Conservation (phyloP, 768 basidiomycete species). For the Ephemerocybe angulata region DNA sequence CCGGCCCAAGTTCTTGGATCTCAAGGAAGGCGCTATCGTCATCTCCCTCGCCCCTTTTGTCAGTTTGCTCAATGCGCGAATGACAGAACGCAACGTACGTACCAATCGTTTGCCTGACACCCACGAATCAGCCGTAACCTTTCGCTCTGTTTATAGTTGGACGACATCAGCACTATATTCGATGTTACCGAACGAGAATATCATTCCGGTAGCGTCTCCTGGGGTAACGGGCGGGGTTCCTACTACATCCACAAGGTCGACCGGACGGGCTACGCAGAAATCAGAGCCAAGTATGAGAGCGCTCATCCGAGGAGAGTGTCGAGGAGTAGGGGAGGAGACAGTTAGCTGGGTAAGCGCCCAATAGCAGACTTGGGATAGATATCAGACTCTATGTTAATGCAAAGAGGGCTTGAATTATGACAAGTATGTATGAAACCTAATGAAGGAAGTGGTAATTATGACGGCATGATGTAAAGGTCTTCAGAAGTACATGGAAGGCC, state of each 20-base stretch:
- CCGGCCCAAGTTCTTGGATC: constrained; percentile 84
- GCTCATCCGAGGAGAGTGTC: no score
- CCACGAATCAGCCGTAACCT: constrained; percentile 4
- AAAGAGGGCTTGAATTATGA: no score
- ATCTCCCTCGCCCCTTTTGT: constrained; percentile 87
- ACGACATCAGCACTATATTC: constrained; percentile 80
- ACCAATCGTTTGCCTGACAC: constrained; percentile 3
- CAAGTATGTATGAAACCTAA: no score
- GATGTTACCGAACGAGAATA: constrained; percentile 68
- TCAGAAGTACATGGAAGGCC: no score
- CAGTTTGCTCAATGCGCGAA: constrained; percentile 61
- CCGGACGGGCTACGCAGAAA: no score
- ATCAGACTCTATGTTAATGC: no score
- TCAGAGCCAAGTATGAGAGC: no score
- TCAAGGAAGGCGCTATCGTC: constrained; percentile 90
- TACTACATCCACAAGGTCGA: constrained; percentile 80
- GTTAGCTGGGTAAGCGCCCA: no score
- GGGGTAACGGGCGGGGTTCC: constrained; percentile 67
- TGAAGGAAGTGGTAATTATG: no score
- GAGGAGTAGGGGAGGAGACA: no score
- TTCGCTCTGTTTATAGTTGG: constrained; percentile 39
- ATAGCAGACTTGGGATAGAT: no score
- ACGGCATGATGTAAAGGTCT: no score
- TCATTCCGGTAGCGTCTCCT: constrained; percentile 73
- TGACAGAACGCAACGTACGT: constrained; percentile 80